phyloP scores from a whole-genome alignment of 2,329 filamentous ascomycete species.

The Pestalotiopsis sp. region DNA sequence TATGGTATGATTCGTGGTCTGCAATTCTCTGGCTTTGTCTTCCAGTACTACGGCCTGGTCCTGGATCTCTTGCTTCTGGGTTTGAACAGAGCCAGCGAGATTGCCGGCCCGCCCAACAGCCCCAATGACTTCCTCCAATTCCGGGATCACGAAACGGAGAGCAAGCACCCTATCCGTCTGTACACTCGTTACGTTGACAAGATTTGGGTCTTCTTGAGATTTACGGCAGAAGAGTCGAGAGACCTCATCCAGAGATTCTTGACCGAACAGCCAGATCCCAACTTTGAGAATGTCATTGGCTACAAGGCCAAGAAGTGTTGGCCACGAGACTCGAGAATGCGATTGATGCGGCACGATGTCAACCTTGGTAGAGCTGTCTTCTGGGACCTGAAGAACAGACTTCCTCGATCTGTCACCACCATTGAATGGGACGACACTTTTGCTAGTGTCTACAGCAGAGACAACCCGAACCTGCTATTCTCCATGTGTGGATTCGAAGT shows the following conservation, averaged over 20 bases:
- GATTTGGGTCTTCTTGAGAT: constrained; percentile 97
- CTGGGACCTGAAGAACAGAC: constrained; percentile 97
- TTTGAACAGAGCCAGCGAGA: constrained; percentile 94
- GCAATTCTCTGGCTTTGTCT: constrained; percentile 97
- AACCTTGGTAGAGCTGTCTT: constrained; percentile 97
- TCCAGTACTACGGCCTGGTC: constrained; percentile 97
- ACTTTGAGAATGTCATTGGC: constrained; percentile 98
- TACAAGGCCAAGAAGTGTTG: constrained; percentile 99
- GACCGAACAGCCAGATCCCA: constrained; percentile 96
- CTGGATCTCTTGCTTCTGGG: constrained; percentile 91
- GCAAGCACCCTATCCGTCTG: constrained; percentile 91
- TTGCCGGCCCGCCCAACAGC: constrained; percentile 88
- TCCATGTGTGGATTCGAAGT: constrained; percentile 99
- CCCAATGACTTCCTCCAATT: constrained; percentile 99
- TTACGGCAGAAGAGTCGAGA: constrained; percentile 89
- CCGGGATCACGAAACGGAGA: constrained; percentile 89
- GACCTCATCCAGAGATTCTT: constrained; percentile 97
- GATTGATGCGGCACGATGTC: constrained; percentile 97
- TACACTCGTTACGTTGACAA: constrained; percentile 98
- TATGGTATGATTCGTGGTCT: constrained; percentile 98
- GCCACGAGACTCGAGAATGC: constrained; percentile 97
- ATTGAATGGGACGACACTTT: constrained; percentile 99
- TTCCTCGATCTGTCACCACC: constrained; percentile 92
- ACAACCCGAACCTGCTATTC: constrained; percentile 96
- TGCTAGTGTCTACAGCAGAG: constrained; percentile 94